These are phyloP conservation scores for carrot (Daucus carota) DNA, from an alignment of 129 eudicot genomes.

Conservation along the genomic window DNA sequence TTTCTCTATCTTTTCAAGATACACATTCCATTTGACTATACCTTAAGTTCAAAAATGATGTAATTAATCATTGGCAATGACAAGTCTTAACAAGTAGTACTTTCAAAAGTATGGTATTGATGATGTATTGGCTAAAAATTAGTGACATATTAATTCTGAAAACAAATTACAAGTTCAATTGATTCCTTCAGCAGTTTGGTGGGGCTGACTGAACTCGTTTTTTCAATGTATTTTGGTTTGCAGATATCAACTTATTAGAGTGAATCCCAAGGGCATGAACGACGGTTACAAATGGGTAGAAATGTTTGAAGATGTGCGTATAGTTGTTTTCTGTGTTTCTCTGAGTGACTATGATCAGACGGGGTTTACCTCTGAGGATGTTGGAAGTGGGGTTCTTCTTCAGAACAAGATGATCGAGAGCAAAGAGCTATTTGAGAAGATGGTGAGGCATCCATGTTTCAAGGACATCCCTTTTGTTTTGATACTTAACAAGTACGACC, in stretches of 20 bases:
- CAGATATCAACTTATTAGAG: conserved; percentile 77
- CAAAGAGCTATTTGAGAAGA: conserved; percentile 77
- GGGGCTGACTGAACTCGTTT: background rate
- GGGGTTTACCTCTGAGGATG: conserved; percentile 45
- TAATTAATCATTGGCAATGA: background rate
- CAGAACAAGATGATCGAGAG: conserved; percentile 88
- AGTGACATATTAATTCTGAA: background rate
- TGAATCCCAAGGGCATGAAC: conserved; percentile 69
- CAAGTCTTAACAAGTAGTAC: background rate
- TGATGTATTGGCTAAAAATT: background rate
- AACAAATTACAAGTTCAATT: background rate
- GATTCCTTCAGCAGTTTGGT: background rate
- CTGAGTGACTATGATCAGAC: conserved; percentile 70
- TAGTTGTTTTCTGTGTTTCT: conserved; percentile 65
- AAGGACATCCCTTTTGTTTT: conserved; percentile 83
- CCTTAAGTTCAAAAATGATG: background rate
- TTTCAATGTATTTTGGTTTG: background rate
- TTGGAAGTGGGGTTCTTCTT: conserved; percentile 39
- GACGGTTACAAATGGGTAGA: conserved; percentile 93
- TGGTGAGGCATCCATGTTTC: conserved; percentile 81
- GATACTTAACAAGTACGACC: conserved; percentile 77
- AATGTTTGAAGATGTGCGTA: conserved; percentile 88
- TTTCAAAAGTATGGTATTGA: background rate
- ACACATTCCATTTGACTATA: background rate
- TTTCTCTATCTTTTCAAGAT: background rate